Base-by-base conservation (phyloP, 306 rosid species). In the Begonia fuchsioides region DNA sequence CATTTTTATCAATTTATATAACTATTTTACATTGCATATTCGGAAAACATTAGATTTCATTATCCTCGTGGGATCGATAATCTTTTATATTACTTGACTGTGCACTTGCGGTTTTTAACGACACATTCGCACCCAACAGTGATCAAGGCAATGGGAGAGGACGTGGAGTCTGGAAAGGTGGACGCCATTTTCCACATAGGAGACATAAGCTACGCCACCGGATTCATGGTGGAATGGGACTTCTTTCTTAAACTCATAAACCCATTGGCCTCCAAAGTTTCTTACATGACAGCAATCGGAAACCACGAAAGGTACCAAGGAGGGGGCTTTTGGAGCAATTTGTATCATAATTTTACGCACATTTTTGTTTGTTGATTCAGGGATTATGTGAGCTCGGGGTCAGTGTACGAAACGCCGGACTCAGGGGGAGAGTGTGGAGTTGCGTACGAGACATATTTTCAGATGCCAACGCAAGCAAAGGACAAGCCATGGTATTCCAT, bases 351-450 rank as follows among this genome's bases (percentile, higher is more conserved):
- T 20, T 20, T 20, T 20, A 0, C 6, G 32, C 32, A 20, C 32
- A 20, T 2, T 20, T 3, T 9, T 55, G n/a, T 53, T 3, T n/a
- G 12, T 18, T 32, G 18, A 39, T 17, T 44, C 62, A 83, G 96
- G 73, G 96, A 83, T 39, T 88, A 88, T 38, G 1, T 50, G n/a
- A 53, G 53, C 51, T 68, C 84, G 0, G 86, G 86, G 46, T 81
- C 88, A 14, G 64, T 74, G 26, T 83, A 83, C 65, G 0, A 16
- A 11, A 55, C 75, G 2, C 78, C 93, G 2, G 96, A 88, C 51
- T 83, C 96, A 39, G 95, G 96, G 1, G 96, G 96, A n/a, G 95
- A 88, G 73, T 74, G 81, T 70, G 93, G 96, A 49, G 86, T 88
- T 38, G 76, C 96, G 12, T 88, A 88, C 15, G 95, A 88, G 62